Base-by-base conservation (phyloP, 2,329 filamentous ascomycete species). In the Aureobasidium mangrovei region DNA sequence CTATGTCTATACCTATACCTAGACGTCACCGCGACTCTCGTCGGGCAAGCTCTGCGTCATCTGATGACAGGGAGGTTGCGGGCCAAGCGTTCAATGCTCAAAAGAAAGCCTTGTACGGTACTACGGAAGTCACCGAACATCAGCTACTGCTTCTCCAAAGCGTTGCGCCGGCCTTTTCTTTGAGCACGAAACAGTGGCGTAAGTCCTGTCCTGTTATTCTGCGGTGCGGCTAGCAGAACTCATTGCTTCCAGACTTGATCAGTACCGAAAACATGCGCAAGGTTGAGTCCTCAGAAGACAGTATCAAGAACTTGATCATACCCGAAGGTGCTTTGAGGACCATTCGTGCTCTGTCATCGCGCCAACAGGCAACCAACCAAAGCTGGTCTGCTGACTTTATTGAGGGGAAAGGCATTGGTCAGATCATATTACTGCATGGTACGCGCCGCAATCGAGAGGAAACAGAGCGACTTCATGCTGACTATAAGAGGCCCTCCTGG, bases 401-500 rank as follows among this genome's bases (percentile, higher is more conserved):
- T 31, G 8, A 7, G 35, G 46, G 39, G 10, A 56, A 56, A 41
- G 53, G 54, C n/a, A 48, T 47, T 24, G 60, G 60, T 6, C 42
- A 63, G 6, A 60, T 60, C 48, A 56, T 63, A 48, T 51, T 65
- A 5, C 57, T 64, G 10, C 58, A 60, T 36, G 32, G 32, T n/a
- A n/a, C n/a, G n/a, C n/a, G n/a, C n/a, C n/a, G n/a, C n/a, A n/a
- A n/a, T n/a, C n/a, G n/a, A n/a, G n/a, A n/a, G n/a, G n/a, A n/a
- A n/a, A n/a, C n/a, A n/a, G n/a, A n/a, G n/a, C n/a, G n/a, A n/a
- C n/a, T n/a, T n/a, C n/a, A n/a, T n/a, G n/a, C n/a, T n/a, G n/a
- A n/a, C n/a, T n/a, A n/a, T n/a, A n/a, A n/a, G n/a, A 36, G 62
- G 63, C 4, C 58, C 57, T 31, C 63, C 63, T 24, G 63, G 63